phyloP scores from a whole-genome alignment of 306 rosid species.

The Cyclanthera cordifolia region DNA sequence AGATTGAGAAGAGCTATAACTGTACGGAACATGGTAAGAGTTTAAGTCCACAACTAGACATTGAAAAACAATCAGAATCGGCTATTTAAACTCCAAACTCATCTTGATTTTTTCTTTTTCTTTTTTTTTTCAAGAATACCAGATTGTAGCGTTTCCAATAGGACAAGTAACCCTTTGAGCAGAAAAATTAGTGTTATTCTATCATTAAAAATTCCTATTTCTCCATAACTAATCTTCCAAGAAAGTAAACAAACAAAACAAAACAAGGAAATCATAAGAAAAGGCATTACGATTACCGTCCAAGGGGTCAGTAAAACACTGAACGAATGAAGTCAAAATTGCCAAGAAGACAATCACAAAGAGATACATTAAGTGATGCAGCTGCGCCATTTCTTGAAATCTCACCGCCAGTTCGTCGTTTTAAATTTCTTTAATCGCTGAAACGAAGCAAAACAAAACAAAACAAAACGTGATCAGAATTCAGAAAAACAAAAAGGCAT shows the following conservation, averaged over 20 bases:
- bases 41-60: no score
- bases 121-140: neutral
- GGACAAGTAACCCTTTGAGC: neutral
- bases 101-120: neutral
- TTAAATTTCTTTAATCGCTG: neutral
- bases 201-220: neutral
- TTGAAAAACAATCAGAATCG: neutral
- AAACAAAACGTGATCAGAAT: neutral
- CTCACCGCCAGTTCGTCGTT: neutral
- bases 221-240: neutral
- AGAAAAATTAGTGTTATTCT: neutral
- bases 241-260: neutral
- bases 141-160: no score
- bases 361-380: constrained; percentile 16
- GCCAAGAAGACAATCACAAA: constrained; percentile 28
- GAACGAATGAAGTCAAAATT: constrained; percentile 28
- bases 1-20: constrained; percentile 54
- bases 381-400: constrained; percentile 28
- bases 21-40: constrained; percentile 17
- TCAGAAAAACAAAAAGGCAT: neutral
- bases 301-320: constrained; percentile 29
- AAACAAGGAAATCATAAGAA: neutral
- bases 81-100: neutral
- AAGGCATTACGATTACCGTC: constrained; percentile 40
- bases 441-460: neutral